Evolutionary conservation across 2,329 filamentous ascomycete species (phyloP).

Genomic region (Chaetomium sp.): DNA sequence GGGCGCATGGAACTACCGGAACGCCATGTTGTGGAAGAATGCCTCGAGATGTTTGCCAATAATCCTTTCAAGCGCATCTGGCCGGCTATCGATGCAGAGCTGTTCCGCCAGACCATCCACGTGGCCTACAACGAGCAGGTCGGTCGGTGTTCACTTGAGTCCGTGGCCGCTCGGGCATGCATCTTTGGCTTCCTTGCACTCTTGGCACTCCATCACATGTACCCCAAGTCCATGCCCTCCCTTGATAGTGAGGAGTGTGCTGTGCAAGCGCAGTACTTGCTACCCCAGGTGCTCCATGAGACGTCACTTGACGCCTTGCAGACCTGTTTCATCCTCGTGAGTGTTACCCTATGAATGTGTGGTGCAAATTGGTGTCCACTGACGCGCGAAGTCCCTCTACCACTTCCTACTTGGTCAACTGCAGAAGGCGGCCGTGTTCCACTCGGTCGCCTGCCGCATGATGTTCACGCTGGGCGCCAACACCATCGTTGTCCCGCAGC

Average conservation of each 20-base stretch:
- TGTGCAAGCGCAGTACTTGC: slow-evolving; percentile 7
- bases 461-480: slow-evolving; percentile 46
- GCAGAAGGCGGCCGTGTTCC: slow-evolving; percentile 39
- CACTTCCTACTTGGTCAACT: slow-evolving; percentile 41
- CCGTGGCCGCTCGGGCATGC: slow-evolving; percentile 37
- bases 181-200: slow-evolving; percentile 43
- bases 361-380: slow-evolving; percentile 22
- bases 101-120: slow-evolving; percentile 41
- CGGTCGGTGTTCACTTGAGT: slow-evolving; percentile 20
- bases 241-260: slow-evolving; percentile 12
- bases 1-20: slow-evolving; percentile 30
- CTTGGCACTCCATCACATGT: slow-evolving; percentile 11
- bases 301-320: slow-evolving; percentile 7
- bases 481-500: slow-evolving; percentile 19
- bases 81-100: slow-evolving; percentile 40
- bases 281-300: slow-evolving; percentile 11
- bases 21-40: slow-evolving; percentile 23
- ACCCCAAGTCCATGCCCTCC: slow-evolving; percentile 8
- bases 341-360: background rate
- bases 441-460: slow-evolving; percentile 40
- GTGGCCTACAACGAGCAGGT: slow-evolving; percentile 35
- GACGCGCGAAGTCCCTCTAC: slow-evolving; percentile 30
- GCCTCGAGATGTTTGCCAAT: slow-evolving; percentile 27
- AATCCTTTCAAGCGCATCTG: slow-evolving; percentile 40
- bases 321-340: slow-evolving; percentile 8